Evolutionary conservation across 2,329 filamentous ascomycete genomes (phyloP), one percentile per base, ranked within the genome.

Genomic region (Pseudocercospora fuligena): DNA sequence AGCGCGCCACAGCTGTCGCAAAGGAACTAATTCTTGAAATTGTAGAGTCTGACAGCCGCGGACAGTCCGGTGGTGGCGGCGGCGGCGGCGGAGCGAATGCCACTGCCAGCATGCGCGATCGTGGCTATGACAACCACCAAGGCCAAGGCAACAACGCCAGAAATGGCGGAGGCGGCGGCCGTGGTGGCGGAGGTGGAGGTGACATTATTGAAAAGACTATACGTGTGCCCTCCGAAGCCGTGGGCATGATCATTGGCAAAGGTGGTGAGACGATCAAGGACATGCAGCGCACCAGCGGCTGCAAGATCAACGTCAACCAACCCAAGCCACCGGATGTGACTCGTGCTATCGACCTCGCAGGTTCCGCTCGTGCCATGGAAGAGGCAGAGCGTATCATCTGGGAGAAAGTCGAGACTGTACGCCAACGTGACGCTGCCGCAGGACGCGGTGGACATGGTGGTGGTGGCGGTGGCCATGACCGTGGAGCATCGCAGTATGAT

Each of bases 191-290:
- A 66, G 82, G 82, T 21, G 81, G 80, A 3, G 77, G 78, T 25
- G 90, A 92, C 72, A 77, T 79, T 36, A 88, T 92, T 72, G 94
- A 94, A 82, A 86, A 97, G 75, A 89, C 88, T 47, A 92, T 97
- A 69, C 89, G 88, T 72, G 93, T 97, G 9, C 93, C 93, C 12
- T 94, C 93, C 23, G 93, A 97, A 77, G 91, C 93, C 5, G 93
- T 97, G 63, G 93, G 93, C 67, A 97, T 97, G 93, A 97, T 97
- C 71, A 97, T 97, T 68, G 93, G 94, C 70, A 97, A 97, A 83
- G 86, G 92, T 64, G 93, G 93, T 70, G 93, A 97, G 81, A 96
- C 93, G 0, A 97, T 97, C 77, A 93, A 94, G 71, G 92, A 97
- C 73, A 96, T 97, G 90, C 93, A 97, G 79, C 90, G 89, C 75